Evolutionary conservation across 1,284 basidiomycete genomes (phyloP).

Genomic region (Cryptococcus sp.): DNA sequence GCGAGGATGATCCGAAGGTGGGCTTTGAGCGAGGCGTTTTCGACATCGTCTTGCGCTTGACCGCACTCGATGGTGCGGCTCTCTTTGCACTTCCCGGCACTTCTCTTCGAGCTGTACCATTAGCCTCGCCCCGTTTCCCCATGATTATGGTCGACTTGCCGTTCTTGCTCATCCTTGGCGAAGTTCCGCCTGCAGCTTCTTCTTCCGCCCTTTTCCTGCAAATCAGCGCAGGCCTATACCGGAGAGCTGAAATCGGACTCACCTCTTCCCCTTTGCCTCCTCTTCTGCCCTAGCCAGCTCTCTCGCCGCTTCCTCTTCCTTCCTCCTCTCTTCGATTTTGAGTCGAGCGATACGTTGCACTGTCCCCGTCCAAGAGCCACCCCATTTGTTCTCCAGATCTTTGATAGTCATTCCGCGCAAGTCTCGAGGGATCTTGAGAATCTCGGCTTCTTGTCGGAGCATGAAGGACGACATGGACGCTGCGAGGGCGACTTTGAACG

Average conservation of each 20-base stretch:
- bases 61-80: neutral
- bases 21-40: slow-evolving; percentile 3
- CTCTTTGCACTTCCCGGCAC: neutral
- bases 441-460: slow-evolving; percentile 40
- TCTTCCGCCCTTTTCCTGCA: slow-evolving; percentile 11
- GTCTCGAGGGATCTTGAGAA: slow-evolving; percentile 41
- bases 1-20: neutral
- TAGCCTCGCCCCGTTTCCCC: no score
- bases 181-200: neutral
- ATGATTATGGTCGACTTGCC: no score
- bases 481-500: slow-evolving; percentile 29
- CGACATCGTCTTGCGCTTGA: neutral
- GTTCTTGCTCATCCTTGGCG: no score
- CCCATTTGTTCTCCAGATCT: slow-evolving; percentile 43
- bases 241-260: slow-evolving; percentile 9
- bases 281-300: slow-evolving; percentile 21
- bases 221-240: neutral
- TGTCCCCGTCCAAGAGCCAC: slow-evolving; percentile 38
- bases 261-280: slow-evolving; percentile 32
- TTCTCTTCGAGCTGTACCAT: neutral
- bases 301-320: slow-evolving; percentile 24
- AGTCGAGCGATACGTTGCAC: slow-evolving; percentile 32
- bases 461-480: slow-evolving; percentile 35
- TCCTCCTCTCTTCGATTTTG: slow-evolving; percentile 24
- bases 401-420: slow-evolving; percentile 39